Conservation (phyloP, 2,329 filamentous ascomycete genomes). For the Nakataea oryzae region DNA sequence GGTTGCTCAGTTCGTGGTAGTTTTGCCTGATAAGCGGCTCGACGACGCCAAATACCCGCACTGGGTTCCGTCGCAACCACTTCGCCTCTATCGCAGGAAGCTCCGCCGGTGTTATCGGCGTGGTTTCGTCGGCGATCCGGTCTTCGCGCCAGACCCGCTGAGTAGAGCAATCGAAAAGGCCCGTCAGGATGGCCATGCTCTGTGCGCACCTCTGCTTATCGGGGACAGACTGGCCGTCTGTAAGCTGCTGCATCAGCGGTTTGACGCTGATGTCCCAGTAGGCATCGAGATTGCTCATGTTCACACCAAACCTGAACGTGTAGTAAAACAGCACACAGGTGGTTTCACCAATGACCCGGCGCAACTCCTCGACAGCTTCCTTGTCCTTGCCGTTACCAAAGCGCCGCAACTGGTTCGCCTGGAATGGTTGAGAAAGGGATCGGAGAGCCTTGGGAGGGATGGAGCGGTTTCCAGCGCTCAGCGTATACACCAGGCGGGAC, state of each 20-base stretch:
- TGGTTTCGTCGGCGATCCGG: slow-evolving; percentile 47
- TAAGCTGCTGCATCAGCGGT: slow-evolving; percentile 49
- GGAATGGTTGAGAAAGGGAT: slow-evolving; percentile 54
- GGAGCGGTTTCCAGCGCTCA: slow-evolving; percentile 50
- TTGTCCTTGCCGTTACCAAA: slow-evolving; percentile 30
- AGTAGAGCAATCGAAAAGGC: slow-evolving; percentile 53
- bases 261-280: slow-evolving; percentile 72
- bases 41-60: slow-evolving; percentile 52
- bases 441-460: slow-evolving; percentile 41
- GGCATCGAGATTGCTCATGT: slow-evolving; percentile 54
- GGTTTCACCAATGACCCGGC: slow-evolving; percentile 50
- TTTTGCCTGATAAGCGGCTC: slow-evolving; percentile 48
- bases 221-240: slow-evolving; percentile 27
- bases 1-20: slow-evolving; percentile 51
- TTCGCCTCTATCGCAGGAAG: slow-evolving; percentile 75
- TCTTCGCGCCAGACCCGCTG: slow-evolving; percentile 63
- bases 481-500: slow-evolving; percentile 71
- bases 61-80: slow-evolving; percentile 71
- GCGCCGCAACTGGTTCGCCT: slow-evolving; percentile 52
- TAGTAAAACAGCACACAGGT: slow-evolving; percentile 80
- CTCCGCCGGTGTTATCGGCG: slow-evolving; percentile 56
- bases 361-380: slow-evolving; percentile 38
- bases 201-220: slow-evolving; percentile 39
- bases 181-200: slow-evolving; percentile 61
- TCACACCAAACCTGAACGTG: slow-evolving; percentile 60